Conservation (phyloP, 192 early-diverging fungal species). For the Gryganskiella cystojenkinii region DNA sequence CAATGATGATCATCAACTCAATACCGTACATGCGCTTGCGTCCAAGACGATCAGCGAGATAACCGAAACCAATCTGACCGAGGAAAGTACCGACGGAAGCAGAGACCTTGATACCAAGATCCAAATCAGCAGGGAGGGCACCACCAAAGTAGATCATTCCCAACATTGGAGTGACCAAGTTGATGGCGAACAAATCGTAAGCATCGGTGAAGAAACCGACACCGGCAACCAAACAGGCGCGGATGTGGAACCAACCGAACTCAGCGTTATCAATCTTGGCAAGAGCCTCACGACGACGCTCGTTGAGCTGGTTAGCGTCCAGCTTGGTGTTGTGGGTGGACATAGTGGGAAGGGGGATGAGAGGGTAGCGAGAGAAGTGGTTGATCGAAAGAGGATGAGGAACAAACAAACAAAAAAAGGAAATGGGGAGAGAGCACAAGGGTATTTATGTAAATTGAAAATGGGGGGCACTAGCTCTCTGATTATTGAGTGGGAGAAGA, state of each 20-base stretch:
- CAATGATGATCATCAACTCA: conserved; percentile 91
- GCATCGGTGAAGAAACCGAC: conserved; percentile 93
- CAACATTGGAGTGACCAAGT: conserved; percentile 90
- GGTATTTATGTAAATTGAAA: not conserved
- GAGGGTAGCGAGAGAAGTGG: not conserved
- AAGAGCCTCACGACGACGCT: conserved; percentile 51
- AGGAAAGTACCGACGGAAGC: conserved; percentile 86
- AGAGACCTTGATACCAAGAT: conserved; percentile 85
- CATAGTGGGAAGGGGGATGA: conserved; percentile 5
- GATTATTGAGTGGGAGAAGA: conserved; percentile 7
- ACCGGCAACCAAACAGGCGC: conserved; percentile 73
- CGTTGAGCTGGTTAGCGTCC: conserved; percentile 37
- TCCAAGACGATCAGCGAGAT: conserved; percentile 86
- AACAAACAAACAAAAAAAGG: too few relatives aligned
- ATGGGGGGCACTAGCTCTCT: conserved; percentile 3
- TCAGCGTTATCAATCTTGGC: conserved; percentile 74
- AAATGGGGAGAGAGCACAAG: not conserved
- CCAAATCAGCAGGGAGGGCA: conserved; percentile 73
- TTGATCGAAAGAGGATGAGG: not conserved
- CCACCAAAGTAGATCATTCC: conserved; percentile 72
- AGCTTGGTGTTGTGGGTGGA: conserved; percentile 56
- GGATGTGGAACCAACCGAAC: conserved; percentile 80
- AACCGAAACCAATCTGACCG: conserved; percentile 89
- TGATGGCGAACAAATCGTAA: conserved; percentile 97
- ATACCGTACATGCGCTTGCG: conserved; percentile 88